Conservation (phyloP, 352 stramenopile genomes). For the Thraustotheca clavata region DNA sequence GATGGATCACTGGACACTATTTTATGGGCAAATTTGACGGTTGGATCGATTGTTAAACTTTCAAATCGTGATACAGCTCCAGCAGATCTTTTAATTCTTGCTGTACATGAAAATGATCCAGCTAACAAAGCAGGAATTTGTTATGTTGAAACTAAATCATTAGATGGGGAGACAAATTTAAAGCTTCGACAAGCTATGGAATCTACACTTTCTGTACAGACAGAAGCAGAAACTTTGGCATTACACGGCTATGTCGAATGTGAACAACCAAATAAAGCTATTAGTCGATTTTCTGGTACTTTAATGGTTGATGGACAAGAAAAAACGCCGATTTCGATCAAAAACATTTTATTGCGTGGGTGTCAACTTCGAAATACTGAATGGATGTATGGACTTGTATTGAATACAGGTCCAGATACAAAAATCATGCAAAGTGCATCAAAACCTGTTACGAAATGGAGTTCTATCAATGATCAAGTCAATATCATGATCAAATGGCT, state of each 20-base stretch:
- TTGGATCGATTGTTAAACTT: constrained; percentile 56
- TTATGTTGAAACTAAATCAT: constrained; percentile 89
- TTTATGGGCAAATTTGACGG: constrained; percentile 62
- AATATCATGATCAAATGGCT: constrained; percentile 78
- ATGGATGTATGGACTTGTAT: constrained; percentile 84
- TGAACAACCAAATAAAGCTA: constrained; percentile 82
- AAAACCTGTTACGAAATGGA: constrained; percentile 61
- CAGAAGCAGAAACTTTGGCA: neutral
- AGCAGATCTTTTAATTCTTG: constrained; percentile 83
- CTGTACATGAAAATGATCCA: constrained; percentile 61
- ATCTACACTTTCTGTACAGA: constrained; percentile 25
- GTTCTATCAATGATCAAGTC: constrained; percentile 69
- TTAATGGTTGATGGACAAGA: constrained; percentile 45
- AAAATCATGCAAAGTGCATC: constrained; percentile 86
- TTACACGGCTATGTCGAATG: constrained; percentile 49
- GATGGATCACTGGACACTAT: constrained; percentile 46
- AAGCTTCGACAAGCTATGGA: constrained; percentile 84
- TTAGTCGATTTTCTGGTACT: constrained; percentile 87
- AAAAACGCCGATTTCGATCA: constrained; percentile 70
- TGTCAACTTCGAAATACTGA: constrained; percentile 87
- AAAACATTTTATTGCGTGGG: constrained; percentile 78
- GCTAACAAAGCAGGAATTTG: constrained; percentile 66
- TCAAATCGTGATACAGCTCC: constrained; percentile 77
- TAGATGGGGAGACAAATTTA: constrained; percentile 92
- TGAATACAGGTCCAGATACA: constrained; percentile 87